These are phyloP conservation scores for Acmispon strigosus DNA, from an alignment of 306 rosid species.

Conservation along the genomic window DNA sequence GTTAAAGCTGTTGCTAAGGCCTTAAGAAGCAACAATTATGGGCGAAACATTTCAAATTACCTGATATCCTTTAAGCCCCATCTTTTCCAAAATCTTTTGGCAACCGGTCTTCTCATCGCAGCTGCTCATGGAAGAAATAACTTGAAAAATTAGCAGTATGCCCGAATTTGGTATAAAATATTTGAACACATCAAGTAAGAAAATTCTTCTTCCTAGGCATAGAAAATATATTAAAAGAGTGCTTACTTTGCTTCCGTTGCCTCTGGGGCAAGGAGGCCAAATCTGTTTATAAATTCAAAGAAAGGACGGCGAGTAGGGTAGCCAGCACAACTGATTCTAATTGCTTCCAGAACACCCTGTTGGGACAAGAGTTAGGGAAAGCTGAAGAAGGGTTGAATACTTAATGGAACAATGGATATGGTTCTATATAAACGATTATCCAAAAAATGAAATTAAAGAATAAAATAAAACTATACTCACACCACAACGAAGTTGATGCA, in stretches of 20 bases:
- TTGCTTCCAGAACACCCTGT: conserved; percentile 99
- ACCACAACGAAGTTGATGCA: conserved; percentile 99
- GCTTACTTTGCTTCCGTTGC: conserved; percentile 68
- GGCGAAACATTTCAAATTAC: conserved; percentile 38
- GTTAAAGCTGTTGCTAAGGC: not conserved
- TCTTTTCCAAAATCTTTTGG: conserved; percentile 78
- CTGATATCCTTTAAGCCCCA: conserved; percentile 93
- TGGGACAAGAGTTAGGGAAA: conserved; percentile 17
- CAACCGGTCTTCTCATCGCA: conserved; percentile 71
- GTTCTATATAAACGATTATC: conserved; percentile 9
- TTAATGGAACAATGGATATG: not conserved
- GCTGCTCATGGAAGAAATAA: conserved; percentile 44
- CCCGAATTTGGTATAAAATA: conserved; percentile 16
- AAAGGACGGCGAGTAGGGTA: conserved; percentile 93
- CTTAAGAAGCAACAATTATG: not conserved
- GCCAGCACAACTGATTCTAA: conserved; percentile 97
- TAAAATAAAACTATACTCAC: conserved; percentile 53
- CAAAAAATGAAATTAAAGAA: conserved; percentile 25
- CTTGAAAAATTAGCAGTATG: conserved; percentile 22
- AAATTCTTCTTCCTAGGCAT: not conserved
- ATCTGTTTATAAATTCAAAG: conserved; percentile 79
- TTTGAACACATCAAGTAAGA: conserved; percentile 7
- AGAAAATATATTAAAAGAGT: conserved; percentile 21
- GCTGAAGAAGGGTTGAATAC: conserved; percentile 6
- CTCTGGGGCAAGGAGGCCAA: conserved; percentile 84